A percentile compares a stretch with the other conserved stretches of the same genome.
These are phyloP conservation scores for Claviceps sorghi DNA, from an alignment of 2,329 filamentous ascomycete genomes.

Conservation along the genomic window DNA sequence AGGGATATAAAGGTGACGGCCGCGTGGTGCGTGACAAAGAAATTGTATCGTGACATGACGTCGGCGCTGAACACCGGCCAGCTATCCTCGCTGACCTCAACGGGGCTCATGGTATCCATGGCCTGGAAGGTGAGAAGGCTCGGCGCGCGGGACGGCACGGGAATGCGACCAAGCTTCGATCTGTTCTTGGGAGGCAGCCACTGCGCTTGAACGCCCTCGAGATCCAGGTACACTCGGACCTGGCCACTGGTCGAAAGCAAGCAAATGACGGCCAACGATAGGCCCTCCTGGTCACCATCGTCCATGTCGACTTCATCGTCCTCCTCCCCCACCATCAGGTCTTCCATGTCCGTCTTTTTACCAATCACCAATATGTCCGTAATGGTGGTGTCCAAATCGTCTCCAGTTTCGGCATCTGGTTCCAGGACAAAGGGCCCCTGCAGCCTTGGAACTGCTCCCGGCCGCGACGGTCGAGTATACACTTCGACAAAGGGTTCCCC, in stretches of 20 bases:
- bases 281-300: constrained; percentile 40
- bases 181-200: constrained; percentile 47
- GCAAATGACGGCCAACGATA: constrained; percentile 46
- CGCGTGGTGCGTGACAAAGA: constrained; percentile 47
- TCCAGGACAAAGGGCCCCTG: constrained; percentile 49
- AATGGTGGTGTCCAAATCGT: constrained; percentile 40
- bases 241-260: constrained; percentile 46
- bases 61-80: constrained; percentile 52
- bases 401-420: constrained; percentile 39
- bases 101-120: constrained; percentile 41
- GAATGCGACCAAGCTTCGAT: constrained; percentile 27
- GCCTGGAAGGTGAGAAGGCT: constrained; percentile 47
- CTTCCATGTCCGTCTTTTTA: constrained; percentile 43
- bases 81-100: constrained; percentile 39
- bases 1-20: constrained; percentile 47
- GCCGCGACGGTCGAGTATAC: constrained; percentile 40
- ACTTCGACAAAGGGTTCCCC: constrained; percentile 39
- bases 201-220: constrained; percentile 49
- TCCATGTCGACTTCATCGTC: constrained; percentile 46
- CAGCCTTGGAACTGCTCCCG: constrained; percentile 42
- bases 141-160: constrained; percentile 25
- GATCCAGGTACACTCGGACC: constrained; percentile 45
- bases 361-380: constrained; percentile 50
- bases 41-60: constrained; percentile 45
- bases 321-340: constrained; percentile 50